A percentile compares a stretch with the other conserved stretches of the same genome.
phyloP scores from a whole-genome alignment of 441 rosid species.

The Jatropha podagrica region DNA sequence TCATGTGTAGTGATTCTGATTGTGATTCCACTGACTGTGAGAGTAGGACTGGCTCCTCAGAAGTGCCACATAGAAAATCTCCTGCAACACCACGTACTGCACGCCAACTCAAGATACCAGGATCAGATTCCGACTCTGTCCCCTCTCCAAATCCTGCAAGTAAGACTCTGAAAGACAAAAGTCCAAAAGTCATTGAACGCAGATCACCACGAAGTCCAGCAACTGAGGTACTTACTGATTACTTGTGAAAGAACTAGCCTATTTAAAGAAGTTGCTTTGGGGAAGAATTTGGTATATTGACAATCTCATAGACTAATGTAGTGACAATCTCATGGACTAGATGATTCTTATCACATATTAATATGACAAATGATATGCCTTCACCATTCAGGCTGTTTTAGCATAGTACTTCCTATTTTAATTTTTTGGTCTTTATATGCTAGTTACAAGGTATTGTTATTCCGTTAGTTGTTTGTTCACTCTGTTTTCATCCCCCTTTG shows the following conservation, averaged over 20 bases:
- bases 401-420: slow-evolving; percentile 1
- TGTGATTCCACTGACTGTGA: slow-evolving; percentile 25
- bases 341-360: neutral
- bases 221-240: slow-evolving; percentile 58
- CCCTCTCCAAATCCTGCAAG: slow-evolving; percentile 53
- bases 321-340: slow-evolving; percentile 5
- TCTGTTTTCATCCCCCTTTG: slow-evolving; percentile 18
- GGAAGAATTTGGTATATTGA: neutral
- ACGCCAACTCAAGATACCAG: slow-evolving; percentile 60
- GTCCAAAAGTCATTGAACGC: slow-evolving; percentile 74
- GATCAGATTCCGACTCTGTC: slow-evolving; percentile 45
- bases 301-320: no score
- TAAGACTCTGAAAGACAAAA: slow-evolving; percentile 68
- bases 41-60: slow-evolving; percentile 55
- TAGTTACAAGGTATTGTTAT: neutral
- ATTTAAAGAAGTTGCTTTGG: neutral
- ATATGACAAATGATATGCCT: neutral
- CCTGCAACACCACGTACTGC: slow-evolving; percentile 68
- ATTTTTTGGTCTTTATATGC: neutral
- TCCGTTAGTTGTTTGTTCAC: slow-evolving; percentile 7
- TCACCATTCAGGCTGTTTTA: neutral
- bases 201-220: slow-evolving; percentile 64
- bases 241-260: slow-evolving; percentile 10
- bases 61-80: slow-evolving; percentile 73
- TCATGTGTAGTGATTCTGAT: slow-evolving; percentile 18